phyloP scores from a whole-genome alignment of 192 early-diverging fungal genomes.

The Allomyces macrogynus region DNA sequence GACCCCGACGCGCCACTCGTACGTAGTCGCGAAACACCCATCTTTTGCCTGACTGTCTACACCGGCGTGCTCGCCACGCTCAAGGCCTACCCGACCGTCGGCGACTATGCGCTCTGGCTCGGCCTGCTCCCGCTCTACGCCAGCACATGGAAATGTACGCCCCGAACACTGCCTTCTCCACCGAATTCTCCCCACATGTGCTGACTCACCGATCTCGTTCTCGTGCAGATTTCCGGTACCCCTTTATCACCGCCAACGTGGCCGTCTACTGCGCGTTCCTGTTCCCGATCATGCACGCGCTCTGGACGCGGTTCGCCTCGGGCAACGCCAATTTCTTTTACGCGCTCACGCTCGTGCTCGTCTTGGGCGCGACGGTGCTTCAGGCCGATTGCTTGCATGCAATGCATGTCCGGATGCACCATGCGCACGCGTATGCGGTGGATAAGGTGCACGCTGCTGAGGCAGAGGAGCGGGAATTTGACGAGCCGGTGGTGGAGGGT shows the following conservation, averaged over 20 bases:
- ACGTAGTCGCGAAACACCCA: conserved; percentile 41
- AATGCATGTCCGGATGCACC: background rate
- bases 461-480: no score
- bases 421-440: no score
- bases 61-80: conserved; percentile 62
- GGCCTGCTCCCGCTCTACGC: conserved; percentile 56
- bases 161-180: background rate
- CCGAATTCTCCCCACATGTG: background rate
- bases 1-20: background rate
- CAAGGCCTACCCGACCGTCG: conserved; percentile 82
- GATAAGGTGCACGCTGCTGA: no score
- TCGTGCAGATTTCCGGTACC: conserved; percentile 56
- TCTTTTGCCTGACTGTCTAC: conserved; percentile 54
- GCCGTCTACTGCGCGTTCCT: conserved; percentile 55
- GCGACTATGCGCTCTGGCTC: conserved; percentile 66
- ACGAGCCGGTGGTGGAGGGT: no score
- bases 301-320: conserved; percentile 88
- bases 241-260: conserved; percentile 46
- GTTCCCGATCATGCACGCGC: conserved; percentile 74
- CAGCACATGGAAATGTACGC: conserved; percentile 75
- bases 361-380: background rate
- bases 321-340: conserved; percentile 99
- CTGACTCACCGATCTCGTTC: background rate
- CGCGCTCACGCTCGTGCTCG: conserved; percentile 72
- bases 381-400: background rate